These are phyloP conservation scores for Amanita molliuscula DNA, from an alignment of 768 basidiomycete genomes.

Conservation along the genomic window DNA sequence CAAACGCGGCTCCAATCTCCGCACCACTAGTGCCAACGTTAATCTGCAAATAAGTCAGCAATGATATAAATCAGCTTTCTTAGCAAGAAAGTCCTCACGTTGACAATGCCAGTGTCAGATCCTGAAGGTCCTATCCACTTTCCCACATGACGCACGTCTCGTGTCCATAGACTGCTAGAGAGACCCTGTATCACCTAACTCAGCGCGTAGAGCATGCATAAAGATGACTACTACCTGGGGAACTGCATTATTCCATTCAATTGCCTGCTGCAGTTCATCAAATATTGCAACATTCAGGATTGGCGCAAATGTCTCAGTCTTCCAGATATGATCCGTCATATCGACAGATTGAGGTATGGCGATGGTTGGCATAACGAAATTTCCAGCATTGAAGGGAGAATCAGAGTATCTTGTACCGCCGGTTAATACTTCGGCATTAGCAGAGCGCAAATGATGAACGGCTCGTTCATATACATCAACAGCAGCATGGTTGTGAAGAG, in stretches of 20 bases:
- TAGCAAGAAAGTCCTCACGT: constrained; percentile 34
- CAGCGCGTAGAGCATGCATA: constrained; percentile 9
- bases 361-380: constrained; percentile 87
- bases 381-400: constrained; percentile 50
- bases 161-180: constrained; percentile 87
- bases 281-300: constrained; percentile 81
- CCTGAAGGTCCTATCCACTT: constrained; percentile 89
- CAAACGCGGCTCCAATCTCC: constrained; percentile 75
- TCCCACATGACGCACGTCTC: constrained; percentile 72
- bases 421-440: constrained; percentile 66
- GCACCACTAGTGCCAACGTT: constrained; percentile 53
- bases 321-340: constrained; percentile 53
- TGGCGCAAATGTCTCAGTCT: constrained; percentile 80
- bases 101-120: constrained; percentile 87
- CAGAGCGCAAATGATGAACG: constrained; percentile 46
- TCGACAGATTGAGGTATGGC: constrained; percentile 54
- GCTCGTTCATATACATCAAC: constrained; percentile 57
- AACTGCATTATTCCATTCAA: constrained; percentile 84
- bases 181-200: constrained; percentile 41
- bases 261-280: constrained; percentile 78
- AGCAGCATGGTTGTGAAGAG: constrained; percentile 66
- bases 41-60: constrained; percentile 23
- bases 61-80: constrained; percentile 50
- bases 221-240: constrained; percentile 42
- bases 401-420: constrained; percentile 54